Percentiles rank a stretch among this genome's conserved stretches.
phyloP scores from a whole-genome alignment of 2,329 filamentous ascomycete species.

The Scedosporium dehoogii region DNA sequence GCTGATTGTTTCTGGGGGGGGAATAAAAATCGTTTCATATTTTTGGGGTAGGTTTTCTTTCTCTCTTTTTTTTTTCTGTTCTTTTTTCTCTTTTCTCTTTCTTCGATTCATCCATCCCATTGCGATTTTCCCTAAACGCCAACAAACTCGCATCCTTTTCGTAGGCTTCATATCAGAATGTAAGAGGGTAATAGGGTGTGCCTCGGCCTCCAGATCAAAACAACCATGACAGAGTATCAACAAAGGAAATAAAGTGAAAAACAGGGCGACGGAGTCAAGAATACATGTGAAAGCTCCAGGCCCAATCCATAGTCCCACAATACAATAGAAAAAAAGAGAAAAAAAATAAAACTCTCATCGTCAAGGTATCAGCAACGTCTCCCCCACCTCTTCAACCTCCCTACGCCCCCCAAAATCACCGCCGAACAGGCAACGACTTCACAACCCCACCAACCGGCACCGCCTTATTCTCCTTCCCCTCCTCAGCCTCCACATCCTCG shows the following conservation, averaged over 20 bases:
- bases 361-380: neutral
- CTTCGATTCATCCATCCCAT: neutral
- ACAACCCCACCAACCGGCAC: conserved; percentile 1
- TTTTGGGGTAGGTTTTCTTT: neutral
- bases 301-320: neutral
- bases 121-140: neutral
- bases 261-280: neutral
- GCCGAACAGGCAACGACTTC: neutral
- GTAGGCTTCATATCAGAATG: neutral
- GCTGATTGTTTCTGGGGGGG: too few relatives aligned
- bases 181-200: neutral
- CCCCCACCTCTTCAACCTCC: conserved; percentile 1
- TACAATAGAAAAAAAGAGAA: neutral
- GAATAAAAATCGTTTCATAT: neutral
- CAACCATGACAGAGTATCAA: neutral
- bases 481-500: conserved; percentile 20
- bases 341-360: neutral
- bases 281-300: neutral
- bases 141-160: neutral
- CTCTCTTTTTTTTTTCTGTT: neutral
- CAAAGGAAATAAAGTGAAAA: neutral
- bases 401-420: neutral
- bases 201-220: neutral
- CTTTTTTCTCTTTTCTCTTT: neutral
- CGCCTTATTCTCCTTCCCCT: conserved; percentile 10